These are phyloP conservation scores for Colletotrichum echinochloae DNA, from an alignment of 2,329 filamentous ascomycete genomes.

Conservation along the genomic window DNA sequence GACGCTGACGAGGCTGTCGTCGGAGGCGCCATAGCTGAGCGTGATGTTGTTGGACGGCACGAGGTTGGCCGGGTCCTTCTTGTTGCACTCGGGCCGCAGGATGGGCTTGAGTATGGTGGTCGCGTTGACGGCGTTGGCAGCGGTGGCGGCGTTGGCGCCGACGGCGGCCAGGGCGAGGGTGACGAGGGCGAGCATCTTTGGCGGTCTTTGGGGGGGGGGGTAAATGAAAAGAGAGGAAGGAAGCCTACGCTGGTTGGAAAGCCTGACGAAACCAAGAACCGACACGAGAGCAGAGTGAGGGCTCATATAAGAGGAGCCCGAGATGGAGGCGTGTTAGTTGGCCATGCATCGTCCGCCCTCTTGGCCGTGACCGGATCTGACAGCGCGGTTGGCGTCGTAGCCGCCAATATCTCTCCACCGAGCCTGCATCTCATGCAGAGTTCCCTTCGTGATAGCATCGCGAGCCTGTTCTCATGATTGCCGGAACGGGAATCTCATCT, in stretches of 20 bases:
- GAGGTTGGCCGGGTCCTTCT: constrained; percentile 28
- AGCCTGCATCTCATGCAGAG: constrained; percentile 16
- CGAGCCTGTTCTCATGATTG: neutral
- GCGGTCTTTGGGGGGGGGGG: neutral
- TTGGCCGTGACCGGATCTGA: constrained; percentile 5
- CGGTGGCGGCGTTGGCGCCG: constrained; percentile 17
- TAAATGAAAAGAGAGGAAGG: neutral
- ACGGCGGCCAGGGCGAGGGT: constrained; percentile 30
- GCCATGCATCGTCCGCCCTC: neutral
- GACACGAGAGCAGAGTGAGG: neutral
- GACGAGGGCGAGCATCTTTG: constrained; percentile 32
- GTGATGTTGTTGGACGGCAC: constrained; percentile 54
- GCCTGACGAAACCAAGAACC: constrained; percentile 1
- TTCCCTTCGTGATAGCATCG: constrained; percentile 21
- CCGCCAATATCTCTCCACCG: constrained; percentile 17
- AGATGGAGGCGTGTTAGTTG: constrained; percentile 1
- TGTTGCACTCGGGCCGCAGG: constrained; percentile 21
- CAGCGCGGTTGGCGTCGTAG: constrained; percentile 2
- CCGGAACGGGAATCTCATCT: constrained; percentile 23
- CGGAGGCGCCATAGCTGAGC: constrained; percentile 43
- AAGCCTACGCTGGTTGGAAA: constrained; percentile 5
- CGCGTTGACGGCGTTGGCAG: constrained; percentile 29
- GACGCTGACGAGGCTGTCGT: constrained; percentile 65
- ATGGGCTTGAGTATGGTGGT: constrained; percentile 25
- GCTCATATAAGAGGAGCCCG: constrained; percentile 19